Evolutionary conservation across 2,329 filamentous ascomycete genomes (phyloP).

Genomic region (Pseudogymnoascus sp.): DNA sequence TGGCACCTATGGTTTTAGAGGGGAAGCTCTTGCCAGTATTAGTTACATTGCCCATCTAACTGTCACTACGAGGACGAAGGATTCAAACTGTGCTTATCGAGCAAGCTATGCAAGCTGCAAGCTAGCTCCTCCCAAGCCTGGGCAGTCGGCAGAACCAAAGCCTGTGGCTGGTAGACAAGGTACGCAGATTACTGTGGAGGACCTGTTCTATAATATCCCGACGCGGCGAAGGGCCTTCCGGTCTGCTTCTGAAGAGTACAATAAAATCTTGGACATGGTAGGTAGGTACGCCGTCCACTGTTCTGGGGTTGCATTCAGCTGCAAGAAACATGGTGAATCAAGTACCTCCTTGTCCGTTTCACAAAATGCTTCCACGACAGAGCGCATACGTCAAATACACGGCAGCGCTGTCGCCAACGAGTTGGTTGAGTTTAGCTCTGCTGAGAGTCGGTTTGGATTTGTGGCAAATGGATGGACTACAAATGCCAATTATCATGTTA

Average conservation of each 20-base stretch:
- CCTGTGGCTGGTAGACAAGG: conserved; percentile 79
- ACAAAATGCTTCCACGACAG: conserved; percentile 60
- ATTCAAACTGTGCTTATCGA: conserved; percentile 82
- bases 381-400: conserved; percentile 86
- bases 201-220: conserved; percentile 94
- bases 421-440: conserved; percentile 64
- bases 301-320: conserved; percentile 83
- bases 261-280: conserved; percentile 93
- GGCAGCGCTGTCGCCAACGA: conserved; percentile 80
- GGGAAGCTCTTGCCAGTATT: conserved; percentile 93
- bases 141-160: conserved; percentile 78
- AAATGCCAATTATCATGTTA: conserved; percentile 91
- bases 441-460: conserved; percentile 76
- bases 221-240: conserved; percentile 83
- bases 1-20: conserved; percentile 93
- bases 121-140: conserved; percentile 75
- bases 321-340: conserved; percentile 90
- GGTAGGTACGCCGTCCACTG: conserved; percentile 92
- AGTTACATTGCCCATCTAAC: conserved; percentile 95
- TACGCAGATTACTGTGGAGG: conserved; percentile 93
- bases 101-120: conserved; percentile 81
- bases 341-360: conserved; percentile 75
- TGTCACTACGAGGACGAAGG: conserved; percentile 87
- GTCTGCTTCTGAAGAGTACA: conserved; percentile 88
- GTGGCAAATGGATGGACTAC: conserved; percentile 72